Evolutionary conservation across 345 rosid genomes (phyloP).

Genomic region (Erysimum cheiranthoides): DNA sequence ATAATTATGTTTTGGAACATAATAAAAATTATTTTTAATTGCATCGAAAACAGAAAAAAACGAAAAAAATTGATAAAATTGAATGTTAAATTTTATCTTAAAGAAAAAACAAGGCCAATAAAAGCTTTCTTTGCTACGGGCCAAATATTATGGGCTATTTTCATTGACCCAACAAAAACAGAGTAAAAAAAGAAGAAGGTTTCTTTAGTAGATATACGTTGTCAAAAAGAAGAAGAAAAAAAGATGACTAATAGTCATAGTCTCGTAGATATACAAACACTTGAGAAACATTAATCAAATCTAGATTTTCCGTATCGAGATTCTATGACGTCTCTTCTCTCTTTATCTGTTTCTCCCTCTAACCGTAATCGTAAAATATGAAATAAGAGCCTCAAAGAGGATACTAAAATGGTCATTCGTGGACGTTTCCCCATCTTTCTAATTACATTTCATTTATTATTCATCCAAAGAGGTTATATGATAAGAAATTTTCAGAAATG

Average conservation of each 20-base stretch:
- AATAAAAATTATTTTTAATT: too few species aligned
- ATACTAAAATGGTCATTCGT: neutral
- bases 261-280: too few species aligned
- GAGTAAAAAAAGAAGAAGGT: too few species aligned
- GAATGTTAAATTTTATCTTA: too few species aligned
- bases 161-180: neutral
- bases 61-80: too few species aligned
- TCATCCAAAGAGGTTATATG: neutral
- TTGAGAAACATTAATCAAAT: neutral
- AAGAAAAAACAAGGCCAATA: neutral
- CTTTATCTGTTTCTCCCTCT: neutral
- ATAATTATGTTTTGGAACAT: too few species aligned
- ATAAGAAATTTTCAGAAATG: too few species aligned
- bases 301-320: neutral
- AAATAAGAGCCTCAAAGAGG: neutral
- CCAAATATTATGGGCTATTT: neutral
- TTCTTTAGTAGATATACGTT: too few species aligned
- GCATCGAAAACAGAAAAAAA: neutral
- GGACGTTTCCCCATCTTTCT: neutral
- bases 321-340: neutral
- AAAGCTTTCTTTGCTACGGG: neutral
- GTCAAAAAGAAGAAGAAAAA: too few species aligned
- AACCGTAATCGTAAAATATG: neutral
- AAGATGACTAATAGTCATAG: too few species aligned
- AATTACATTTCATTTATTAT: neutral